phyloP scores from a whole-genome alignment of 441 rosid genomes.

The Populus hybrid region DNA sequence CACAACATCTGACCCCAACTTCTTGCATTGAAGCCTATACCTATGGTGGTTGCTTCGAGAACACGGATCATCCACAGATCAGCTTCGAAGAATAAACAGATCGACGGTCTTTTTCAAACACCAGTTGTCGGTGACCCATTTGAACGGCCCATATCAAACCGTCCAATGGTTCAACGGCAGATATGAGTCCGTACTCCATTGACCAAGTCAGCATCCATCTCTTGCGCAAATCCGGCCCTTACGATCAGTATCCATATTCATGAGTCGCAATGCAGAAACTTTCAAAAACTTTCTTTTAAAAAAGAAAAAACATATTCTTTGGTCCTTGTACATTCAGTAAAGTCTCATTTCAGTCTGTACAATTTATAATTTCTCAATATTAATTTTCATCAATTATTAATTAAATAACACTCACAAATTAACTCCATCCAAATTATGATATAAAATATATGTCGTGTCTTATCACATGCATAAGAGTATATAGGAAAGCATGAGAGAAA shows the following conservation, averaged over 20 bases:
- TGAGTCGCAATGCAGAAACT: neutral
- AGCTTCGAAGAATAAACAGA: neutral
- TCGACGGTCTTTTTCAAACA: neutral
- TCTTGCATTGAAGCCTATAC: neutral
- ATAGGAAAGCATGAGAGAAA: no score
- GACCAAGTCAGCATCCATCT: neutral
- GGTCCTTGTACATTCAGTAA: neutral
- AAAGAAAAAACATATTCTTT: neutral
- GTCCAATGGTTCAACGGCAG: neutral
- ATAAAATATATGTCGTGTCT: no score
- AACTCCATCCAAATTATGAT: no score
- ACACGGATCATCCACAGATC: neutral
- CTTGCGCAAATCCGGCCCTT: conserved; percentile 4
- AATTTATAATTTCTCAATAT: neutral
- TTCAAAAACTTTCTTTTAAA: no score
- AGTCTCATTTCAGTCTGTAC: neutral
- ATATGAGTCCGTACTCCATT: neutral
- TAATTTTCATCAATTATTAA: no score
- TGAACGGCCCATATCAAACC: conserved; percentile 2
- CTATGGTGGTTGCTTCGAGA: neutral
- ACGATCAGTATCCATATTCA: conserved; percentile 2
- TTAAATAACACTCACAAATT: no score
- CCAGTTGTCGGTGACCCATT: conserved; percentile 11
- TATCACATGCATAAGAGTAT: no score
- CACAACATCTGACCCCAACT: neutral